These are phyloP conservation scores for Globisporangium polare DNA, from an alignment of 352 stramenopile genomes.

Conservation along the genomic window DNA sequence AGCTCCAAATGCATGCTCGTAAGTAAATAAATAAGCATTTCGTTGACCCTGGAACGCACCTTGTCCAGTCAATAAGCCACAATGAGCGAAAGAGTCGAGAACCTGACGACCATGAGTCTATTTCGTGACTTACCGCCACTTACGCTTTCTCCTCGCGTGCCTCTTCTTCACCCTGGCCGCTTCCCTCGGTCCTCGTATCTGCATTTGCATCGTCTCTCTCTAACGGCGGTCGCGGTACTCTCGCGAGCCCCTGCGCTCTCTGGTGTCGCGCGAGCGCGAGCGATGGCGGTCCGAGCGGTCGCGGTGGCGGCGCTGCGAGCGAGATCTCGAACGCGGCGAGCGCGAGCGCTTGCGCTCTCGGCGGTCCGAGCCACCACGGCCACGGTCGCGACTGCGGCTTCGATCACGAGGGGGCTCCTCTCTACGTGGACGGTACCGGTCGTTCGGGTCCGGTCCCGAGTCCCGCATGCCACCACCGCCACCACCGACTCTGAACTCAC, in stretches of 20 bases:
- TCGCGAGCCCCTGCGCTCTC: constrained; percentile 39
- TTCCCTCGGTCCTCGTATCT: neutral
- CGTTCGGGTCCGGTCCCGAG: constrained; percentile 21
- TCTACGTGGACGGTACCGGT: constrained; percentile 28
- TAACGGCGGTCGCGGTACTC: constrained; percentile 46
- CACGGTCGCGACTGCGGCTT: constrained; percentile 28
- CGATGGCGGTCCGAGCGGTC: constrained; percentile 31
- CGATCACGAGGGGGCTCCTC: constrained; percentile 18
- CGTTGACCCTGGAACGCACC: neutral
- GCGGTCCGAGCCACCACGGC: constrained; percentile 1
- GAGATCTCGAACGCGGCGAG: constrained; percentile 32
- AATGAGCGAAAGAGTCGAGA: neutral
- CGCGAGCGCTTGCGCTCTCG: constrained; percentile 31
- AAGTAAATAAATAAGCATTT: constrained; percentile 1
- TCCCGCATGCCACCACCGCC: constrained; percentile 25
- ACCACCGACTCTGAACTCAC: constrained; percentile 13
- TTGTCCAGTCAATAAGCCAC: neutral
- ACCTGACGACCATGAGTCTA: constrained; percentile 7
- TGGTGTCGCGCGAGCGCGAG: constrained; percentile 21
- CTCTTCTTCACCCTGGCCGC: neutral
- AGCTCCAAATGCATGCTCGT: neutral
- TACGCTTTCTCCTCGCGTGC: neutral
- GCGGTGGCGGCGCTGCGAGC: constrained; percentile 26
- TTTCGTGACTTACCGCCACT: constrained; percentile 8
- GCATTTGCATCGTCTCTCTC: constrained; percentile 4